A percentile compares a stretch with the other conserved stretches of the same genome.
Evolutionary conservation across 371 early-diverging fungal genomes (phyloP).

Genomic region (Saksenaea oblongispora): DNA sequence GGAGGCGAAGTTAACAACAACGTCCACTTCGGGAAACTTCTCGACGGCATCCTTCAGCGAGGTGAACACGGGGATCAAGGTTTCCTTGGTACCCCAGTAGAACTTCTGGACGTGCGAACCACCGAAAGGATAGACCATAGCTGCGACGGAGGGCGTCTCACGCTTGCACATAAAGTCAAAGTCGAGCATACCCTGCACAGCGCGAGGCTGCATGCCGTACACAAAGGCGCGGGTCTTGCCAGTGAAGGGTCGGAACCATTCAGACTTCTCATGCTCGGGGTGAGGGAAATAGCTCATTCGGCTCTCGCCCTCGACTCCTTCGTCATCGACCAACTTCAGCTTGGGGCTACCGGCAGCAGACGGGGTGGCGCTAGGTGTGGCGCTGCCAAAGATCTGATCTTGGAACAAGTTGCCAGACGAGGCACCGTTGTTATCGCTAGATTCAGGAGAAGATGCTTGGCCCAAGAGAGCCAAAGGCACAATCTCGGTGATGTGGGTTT

Average conservation of each 20-base stretch:
- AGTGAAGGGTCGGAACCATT: constrained; percentile 87
- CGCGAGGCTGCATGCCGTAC: constrained; percentile 98
- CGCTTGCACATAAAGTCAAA: constrained; percentile 99
- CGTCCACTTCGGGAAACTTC: constrained; percentile 91
- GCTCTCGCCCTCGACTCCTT: constrained; percentile 44
- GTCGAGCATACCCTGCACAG: constrained; percentile 99
- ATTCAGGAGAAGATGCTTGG: constrained; percentile 38
- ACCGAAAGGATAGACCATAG: constrained; percentile 98
- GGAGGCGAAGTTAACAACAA: constrained; percentile 97
- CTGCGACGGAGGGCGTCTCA: constrained; percentile 93
- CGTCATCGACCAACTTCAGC: constrained; percentile 36
- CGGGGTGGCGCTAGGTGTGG: constrained; percentile 30
- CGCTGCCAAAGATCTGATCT: constrained; percentile 61
- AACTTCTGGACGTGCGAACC: constrained; percentile 97
- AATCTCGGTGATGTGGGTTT: constrained; percentile 97
- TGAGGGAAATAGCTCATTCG: constrained; percentile 59
- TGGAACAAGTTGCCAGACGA: constrained; percentile 70
- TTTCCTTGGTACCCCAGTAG: constrained; percentile 99
- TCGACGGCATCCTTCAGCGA: constrained; percentile 82
- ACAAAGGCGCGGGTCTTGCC: constrained; percentile 90
- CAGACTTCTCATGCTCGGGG: constrained; percentile 24
- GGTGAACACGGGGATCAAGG: constrained; percentile 91
- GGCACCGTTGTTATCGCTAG: constrained; percentile 19
- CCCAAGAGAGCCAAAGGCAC: constrained; percentile 90
- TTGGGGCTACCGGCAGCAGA: constrained; percentile 37